Evolutionary conservation across 202 grass and related monocot species (phyloP), one percentile per base, ranked within the genome.

Genomic region (Schoenoplectus triqueter): DNA sequence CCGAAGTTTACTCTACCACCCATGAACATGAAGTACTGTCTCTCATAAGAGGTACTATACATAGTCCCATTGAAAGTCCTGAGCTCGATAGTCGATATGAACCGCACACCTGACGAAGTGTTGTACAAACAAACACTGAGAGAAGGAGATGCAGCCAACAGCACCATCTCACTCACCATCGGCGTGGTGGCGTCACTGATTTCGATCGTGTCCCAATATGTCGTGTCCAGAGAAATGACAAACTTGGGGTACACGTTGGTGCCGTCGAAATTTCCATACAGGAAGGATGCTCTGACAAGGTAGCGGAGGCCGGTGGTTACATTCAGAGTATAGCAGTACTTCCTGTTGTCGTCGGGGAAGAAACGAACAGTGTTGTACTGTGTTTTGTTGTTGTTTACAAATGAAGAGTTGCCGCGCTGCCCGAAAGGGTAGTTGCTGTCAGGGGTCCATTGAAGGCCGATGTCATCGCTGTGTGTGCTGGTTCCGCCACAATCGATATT

Each of bases 21-120:
- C 21, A 82, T 59, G 18, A 11, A 81, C 66, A 87, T 80, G 54
- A 64, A 87, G 78, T 54, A 87, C 42, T 82, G 78, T 73, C 52
- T 50, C 48, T 87, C 85, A 64, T 7, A 87, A 10, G 14, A 40
- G 39, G 85, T 87, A 50, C 66, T 49, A 62, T 87, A 87, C 85
- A 87, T 87, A 3, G 85, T 72, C 66, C 45, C 44, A 41, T 87
- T 87, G 18, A 87, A 87, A 3, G 59, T 64, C 42, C 85, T 52
- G 21, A 87, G 64, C 56, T 87, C 85, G 39, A 87, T 60, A 7
- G 78, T 87, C 17, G 85, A 87, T 81, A 87, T 74, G 64, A 87
- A 87, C 56, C 52, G 85, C 18, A 81, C 78, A 21, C 85, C 49
- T 2, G 85, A 73, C 1, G 85, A 81, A 72, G 78, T 22, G n/a